Base-by-base conservation (phyloP, 2,329 filamentous ascomycete species). In the Fusarium solani-melongenae region DNA sequence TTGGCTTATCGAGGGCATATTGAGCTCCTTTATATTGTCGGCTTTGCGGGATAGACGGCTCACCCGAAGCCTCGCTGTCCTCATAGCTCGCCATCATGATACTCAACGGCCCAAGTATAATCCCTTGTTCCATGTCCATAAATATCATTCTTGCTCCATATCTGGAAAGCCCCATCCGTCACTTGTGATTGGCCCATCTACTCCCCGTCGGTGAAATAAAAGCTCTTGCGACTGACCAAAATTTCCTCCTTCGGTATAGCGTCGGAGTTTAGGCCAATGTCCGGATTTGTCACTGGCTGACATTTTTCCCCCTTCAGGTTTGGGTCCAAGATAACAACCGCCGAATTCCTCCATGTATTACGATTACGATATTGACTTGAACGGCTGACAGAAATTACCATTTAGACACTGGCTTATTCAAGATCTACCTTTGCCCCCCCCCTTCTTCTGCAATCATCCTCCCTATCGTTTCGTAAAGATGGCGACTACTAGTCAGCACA, bases 201-300 rank as follows among this genome's bases (percentile, higher is more conserved):
- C n/a, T 20, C 12, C 6, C 46, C 5, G 8, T 41, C 49, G 61
- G 61, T 6, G n/a, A 46, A 57, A 44, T 4, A 17, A 33, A 62
- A 72, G 15, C 17, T 39, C 63, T 68, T 17, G 15, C 12, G 60
- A 38, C 55, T 75, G 73, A 71, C 71, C 39, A 12, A 29, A 65
- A 69, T 49, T 75, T n/a, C 73, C 64, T 24, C 2, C 55, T 73
- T 11, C 1, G 46, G 60, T 27, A 7, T 75, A 75, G 67, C 33
- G 70, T 31, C 62, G 60, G 59, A 61, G 56, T 61, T 70, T 61
- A 20, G 33, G 22, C 10, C 49, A 6, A 46, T 22, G 12, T 11
- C 14, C 34, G 12, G 4, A n/a, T 64, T 70, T 33, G 69, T 67
- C 15, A 44, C 62, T 22, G 31, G 64, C 56, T 74, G 72, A 74